Evolutionary conservation across 2,329 filamentous ascomycete genomes (phyloP).

Genomic region (Pseudogymnoascus sp.): DNA sequence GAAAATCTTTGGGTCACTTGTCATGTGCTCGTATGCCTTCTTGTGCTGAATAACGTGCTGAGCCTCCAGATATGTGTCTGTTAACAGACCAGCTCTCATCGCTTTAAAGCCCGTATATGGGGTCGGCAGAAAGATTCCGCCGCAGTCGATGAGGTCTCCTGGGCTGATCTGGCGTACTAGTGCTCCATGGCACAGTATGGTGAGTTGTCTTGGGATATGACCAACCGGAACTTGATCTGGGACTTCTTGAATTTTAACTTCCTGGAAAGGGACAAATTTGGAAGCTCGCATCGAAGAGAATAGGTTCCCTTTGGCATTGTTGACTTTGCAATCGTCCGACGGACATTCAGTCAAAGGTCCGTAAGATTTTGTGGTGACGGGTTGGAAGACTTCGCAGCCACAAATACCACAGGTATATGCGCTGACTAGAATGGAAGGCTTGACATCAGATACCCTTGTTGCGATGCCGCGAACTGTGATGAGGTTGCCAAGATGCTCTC

Average conservation of each 20-base stretch:
- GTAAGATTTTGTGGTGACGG: slow-evolving; percentile 83
- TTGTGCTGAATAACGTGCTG: slow-evolving; percentile 94
- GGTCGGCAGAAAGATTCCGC: slow-evolving; percentile 91
- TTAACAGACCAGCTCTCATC: slow-evolving; percentile 89
- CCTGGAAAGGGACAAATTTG: slow-evolving; percentile 95
- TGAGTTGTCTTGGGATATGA: slow-evolving; percentile 88
- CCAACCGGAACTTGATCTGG: slow-evolving; percentile 98
- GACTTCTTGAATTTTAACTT: slow-evolving; percentile 97
- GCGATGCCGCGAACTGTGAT: slow-evolving; percentile 93
- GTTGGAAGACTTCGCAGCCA: slow-evolving; percentile 95
- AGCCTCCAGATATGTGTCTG: slow-evolving; percentile 93
- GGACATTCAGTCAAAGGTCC: slow-evolving; percentile 79
- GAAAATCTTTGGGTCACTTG: slow-evolving; percentile 69
- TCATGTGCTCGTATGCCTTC: slow-evolving; percentile 91
- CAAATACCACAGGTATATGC: slow-evolving; percentile 96
- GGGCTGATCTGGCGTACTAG: slow-evolving; percentile 82
- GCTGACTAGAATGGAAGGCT: slow-evolving; percentile 94
- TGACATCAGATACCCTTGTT: slow-evolving; percentile 93
- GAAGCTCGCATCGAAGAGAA: slow-evolving; percentile 92
- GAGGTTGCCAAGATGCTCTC: slow-evolving; percentile 83
- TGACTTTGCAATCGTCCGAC: slow-evolving; percentile 79
- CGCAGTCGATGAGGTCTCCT: slow-evolving; percentile 87
- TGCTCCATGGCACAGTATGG: slow-evolving; percentile 79
- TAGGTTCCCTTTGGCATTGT: slow-evolving; percentile 87
- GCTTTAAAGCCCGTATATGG: slow-evolving; percentile 99